A percentile compares a stretch with the other conserved stretches of the same genome.
Evolutionary conservation across 2,329 filamentous ascomycete species (phyloP).

Genomic region (Diaporthe eres): DNA sequence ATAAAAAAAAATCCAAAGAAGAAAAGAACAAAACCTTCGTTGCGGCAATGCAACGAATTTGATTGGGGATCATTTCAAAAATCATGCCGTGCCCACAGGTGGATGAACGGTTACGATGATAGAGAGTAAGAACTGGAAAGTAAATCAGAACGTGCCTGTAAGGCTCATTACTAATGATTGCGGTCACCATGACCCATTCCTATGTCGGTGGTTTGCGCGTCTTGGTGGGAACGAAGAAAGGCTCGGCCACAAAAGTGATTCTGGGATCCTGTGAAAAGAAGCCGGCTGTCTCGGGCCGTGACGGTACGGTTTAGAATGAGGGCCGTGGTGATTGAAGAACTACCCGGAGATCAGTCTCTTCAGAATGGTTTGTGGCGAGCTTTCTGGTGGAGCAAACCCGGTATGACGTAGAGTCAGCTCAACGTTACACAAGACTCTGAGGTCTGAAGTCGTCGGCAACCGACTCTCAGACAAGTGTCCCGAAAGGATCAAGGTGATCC

Average conservation of each 20-base stretch:
- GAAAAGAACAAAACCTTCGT: too few species aligned
- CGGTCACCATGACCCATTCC: too few species aligned
- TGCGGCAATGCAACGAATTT: too few species aligned
- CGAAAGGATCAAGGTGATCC: background rate
- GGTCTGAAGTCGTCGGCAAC: background rate
- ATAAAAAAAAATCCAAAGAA: too few species aligned
- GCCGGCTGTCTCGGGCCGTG: too few species aligned
- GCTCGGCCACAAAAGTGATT: background rate
- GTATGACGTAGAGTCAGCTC: constrained; percentile 11
- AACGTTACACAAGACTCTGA: background rate
- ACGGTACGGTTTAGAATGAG: background rate
- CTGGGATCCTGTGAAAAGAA: background rate
- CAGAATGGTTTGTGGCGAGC: background rate
- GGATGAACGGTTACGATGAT: too few species aligned
- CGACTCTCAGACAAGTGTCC: background rate
- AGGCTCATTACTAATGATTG: too few species aligned
- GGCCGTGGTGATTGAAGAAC: background rate
- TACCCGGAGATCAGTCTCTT: background rate
- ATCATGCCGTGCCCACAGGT: too few species aligned
- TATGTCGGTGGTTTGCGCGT: too few species aligned
- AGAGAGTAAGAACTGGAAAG: too few species aligned
- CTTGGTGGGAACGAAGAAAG: background rate
- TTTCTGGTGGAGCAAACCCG: background rate
- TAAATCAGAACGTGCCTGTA: too few species aligned
- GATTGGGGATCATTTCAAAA: too few species aligned